A percentile compares a stretch with the other conserved stretches of the same genome.
These are phyloP conservation scores for Dendrocalamus latiflorus DNA, from an alignment of 202 grass and related monocot genomes.

Conservation along the genomic window DNA sequence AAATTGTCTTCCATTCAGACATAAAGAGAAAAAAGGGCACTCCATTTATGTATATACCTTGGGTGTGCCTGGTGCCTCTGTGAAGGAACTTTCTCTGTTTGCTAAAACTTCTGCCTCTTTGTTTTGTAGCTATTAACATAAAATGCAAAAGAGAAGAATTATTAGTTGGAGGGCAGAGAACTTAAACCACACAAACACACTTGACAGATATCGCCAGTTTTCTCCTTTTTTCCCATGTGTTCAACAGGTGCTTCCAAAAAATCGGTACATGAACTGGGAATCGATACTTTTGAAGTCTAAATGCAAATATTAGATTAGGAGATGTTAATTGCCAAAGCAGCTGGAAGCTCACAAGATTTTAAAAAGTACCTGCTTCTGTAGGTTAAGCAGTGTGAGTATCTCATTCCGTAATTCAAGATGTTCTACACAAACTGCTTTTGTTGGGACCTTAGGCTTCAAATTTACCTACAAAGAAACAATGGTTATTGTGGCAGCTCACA, in stretches of 20 bases:
- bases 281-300: too few relatives aligned
- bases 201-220: background rate
- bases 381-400: slow-evolving; percentile 77
- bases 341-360: background rate
- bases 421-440: slow-evolving; percentile 75
- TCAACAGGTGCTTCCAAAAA: background rate
- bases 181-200: background rate
- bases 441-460: slow-evolving; percentile 80
- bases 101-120: slow-evolving; percentile 77
- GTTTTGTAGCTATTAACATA: slow-evolving; percentile 71
- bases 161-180: background rate
- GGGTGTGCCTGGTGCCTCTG: slow-evolving; percentile 77
- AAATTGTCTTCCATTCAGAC: background rate
- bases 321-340: background rate
- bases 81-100: slow-evolving; percentile 71
- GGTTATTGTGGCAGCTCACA: background rate
- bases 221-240: background rate
- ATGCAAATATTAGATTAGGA: background rate
- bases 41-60: slow-evolving; percentile 50
- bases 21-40: background rate
- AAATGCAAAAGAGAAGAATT: slow-evolving; percentile 17
- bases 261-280: too few relatives aligned
- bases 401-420: slow-evolving; percentile 79
- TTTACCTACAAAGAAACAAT: slow-evolving; percentile 50
- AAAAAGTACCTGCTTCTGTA: slow-evolving; percentile 77